Base-by-base conservation (phyloP, 1,284 basidiomycete species). In the Inonotus hispidus region DNA sequence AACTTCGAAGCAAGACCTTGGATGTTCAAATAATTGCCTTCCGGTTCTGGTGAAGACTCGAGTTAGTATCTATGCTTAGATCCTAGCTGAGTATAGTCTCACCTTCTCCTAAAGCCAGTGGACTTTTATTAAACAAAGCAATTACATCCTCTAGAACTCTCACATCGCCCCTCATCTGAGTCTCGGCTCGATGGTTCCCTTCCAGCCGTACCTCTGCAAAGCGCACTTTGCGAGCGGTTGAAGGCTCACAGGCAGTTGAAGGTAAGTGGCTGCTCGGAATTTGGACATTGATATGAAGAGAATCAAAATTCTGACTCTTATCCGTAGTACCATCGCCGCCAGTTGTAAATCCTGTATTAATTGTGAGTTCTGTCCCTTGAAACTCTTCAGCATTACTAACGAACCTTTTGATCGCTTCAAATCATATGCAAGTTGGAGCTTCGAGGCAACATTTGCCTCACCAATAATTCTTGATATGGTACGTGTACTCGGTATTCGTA, bases 301-400 rank as follows among this genome's bases (percentile, higher is more conserved):
- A 47, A n/a, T 66, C 59, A 27, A 49, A 50, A 21, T 58, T 47
- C 35, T 58, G 43, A 49, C 46, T 58, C 35, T 50, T 47, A 38
- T 66, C 49, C 13, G 61, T 53, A n/a, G 65, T 65, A 13, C 61
- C 61, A 49, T 66, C 65, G 1, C 55, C 27, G 35, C 61, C 60
- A 19, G 61, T 29, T 16, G 61, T 61, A 45, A 63, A 43, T 43
- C n/a, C 63, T 66, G 7, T 23, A 21, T 23, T 3, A 19, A 39
- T 32, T 11, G 16, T 19, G 21, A 53, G 23, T n/a, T 54, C 16
- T 39, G 5, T 25, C 37, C 23, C 7, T 45, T 8, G n/a, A 11
- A 16, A 23, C 2, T n/a, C 27, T 59, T 13, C 27, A 10, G n/a
- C 25, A 54, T 21, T 23, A 14, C 38, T 4, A 23, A 53, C 58